phyloP scores from a whole-genome alignment of 2,329 filamentous ascomycete species.

The Fusarium protoensiforme region DNA sequence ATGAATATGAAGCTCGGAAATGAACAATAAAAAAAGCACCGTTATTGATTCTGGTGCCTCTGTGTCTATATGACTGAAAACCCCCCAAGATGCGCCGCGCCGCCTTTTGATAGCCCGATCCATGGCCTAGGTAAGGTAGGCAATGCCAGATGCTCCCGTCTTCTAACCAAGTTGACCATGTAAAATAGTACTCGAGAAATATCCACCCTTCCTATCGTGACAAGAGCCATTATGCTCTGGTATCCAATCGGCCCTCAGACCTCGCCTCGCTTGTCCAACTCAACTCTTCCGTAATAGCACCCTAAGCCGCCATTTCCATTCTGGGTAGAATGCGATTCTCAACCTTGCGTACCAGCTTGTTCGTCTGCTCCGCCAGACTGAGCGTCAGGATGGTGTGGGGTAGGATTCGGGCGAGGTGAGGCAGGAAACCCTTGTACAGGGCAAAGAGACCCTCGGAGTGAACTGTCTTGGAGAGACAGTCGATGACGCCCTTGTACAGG shows the following conservation, averaged over 20 bases:
- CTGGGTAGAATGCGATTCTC: conserved; percentile 69
- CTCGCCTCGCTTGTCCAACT: background rate
- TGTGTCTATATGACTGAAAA: conserved; percentile 35
- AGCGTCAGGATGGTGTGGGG: conserved; percentile 96
- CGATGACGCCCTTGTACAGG: conserved; percentile 92
- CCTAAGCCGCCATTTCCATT: conserved; percentile 42
- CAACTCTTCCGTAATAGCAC: background rate
- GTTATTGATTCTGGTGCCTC: conserved; percentile 18
- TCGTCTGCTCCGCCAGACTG: conserved; percentile 95
- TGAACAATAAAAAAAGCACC: conserved; percentile 22
- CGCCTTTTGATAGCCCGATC: conserved; percentile 40
- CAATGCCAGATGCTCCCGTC: conserved; percentile 32
- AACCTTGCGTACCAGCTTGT: conserved; percentile 85
- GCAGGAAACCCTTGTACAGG: conserved; percentile 98
- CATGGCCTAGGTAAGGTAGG: conserved; percentile 23
- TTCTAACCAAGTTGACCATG: conserved; percentile 25
- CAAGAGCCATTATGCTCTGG: conserved; percentile 14
- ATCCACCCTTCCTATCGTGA: conserved; percentile 23
- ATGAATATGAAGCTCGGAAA: conserved; percentile 15
- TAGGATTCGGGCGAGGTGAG: conserved; percentile 91
- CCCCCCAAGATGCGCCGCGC: conserved; percentile 38
- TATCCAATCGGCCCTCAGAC: conserved; percentile 7
- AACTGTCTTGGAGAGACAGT: conserved; percentile 91
- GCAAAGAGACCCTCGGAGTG: conserved; percentile 91
- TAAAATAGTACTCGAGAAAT: conserved; percentile 17